Percentiles rank a stretch among this genome's conserved stretches.
These are phyloP conservation scores for Periconia sp. DNA, from an alignment of 2,329 filamentous ascomycete species.

Conservation along the genomic window DNA sequence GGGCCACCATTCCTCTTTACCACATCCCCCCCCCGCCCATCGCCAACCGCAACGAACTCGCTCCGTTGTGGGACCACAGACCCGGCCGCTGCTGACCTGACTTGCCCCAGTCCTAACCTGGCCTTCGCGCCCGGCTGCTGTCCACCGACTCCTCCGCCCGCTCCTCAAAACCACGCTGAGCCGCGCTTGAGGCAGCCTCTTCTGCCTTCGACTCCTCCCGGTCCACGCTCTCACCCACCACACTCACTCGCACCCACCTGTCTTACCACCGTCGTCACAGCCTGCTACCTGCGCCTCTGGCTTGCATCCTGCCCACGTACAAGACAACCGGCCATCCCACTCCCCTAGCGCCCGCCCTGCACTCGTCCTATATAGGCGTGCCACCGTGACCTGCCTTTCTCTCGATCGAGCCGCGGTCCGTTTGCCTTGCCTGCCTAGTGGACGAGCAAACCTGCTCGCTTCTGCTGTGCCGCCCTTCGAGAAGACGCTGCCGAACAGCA, in stretches of 20 bases:
- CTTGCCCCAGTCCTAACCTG: too few species aligned
- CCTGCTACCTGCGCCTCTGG: constrained; percentile 9
- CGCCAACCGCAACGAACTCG: constrained; percentile 4
- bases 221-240: constrained; percentile 12
- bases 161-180: constrained; percentile 47
- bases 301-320: constrained; percentile 9
- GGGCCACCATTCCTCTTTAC: constrained; percentile 8
- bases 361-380: constrained; percentile 13
- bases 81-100: constrained; percentile 8
- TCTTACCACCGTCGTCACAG: constrained; percentile 21
- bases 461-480: constrained; percentile 38
- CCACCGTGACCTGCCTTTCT: constrained; percentile 7
- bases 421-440: constrained; percentile 9
- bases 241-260: constrained; percentile 16
- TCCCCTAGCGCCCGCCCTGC: constrained; percentile 11
- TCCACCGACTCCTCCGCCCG: constrained; percentile 9
- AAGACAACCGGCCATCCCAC: constrained; percentile 1
- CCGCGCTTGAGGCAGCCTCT: constrained; percentile 33
- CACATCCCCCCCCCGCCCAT: constrained; percentile 2
- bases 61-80: too few species aligned
- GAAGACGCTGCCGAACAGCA: constrained; percentile 34
- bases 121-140: not conserved
- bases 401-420: constrained; percentile 7
- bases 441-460: constrained; percentile 5
- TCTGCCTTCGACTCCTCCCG: constrained; percentile 20